These are phyloP conservation scores for Galeopsis tetrahit DNA, from an alignment of 257 asterid species.

Conservation along the genomic window DNA sequence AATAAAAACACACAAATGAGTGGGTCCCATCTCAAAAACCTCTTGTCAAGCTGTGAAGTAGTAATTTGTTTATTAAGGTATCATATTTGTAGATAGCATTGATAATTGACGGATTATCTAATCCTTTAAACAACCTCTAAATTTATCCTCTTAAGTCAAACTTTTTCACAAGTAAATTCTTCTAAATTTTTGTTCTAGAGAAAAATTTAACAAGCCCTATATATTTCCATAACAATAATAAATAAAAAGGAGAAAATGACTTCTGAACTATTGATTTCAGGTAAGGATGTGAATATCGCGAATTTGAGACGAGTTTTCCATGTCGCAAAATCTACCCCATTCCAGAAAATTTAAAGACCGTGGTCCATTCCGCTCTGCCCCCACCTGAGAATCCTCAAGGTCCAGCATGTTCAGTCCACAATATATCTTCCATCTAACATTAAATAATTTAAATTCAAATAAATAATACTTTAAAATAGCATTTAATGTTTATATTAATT, in stretches of 20 bases:
- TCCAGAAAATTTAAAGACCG: too few species aligned
- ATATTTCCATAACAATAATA: neutral
- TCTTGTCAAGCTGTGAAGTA: slow-evolving; percentile 17
- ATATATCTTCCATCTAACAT: too few species aligned
- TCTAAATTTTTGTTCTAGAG: neutral
- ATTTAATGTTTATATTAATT: too few species aligned
- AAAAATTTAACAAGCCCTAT: neutral
- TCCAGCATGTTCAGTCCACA: too few species aligned
- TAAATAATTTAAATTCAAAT: too few species aligned
- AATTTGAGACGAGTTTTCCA: too few species aligned
- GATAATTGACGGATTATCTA: slow-evolving; percentile 25
- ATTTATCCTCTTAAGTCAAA: neutral
- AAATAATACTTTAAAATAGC: too few species aligned
- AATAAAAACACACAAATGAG: neutral
- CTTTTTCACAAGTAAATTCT: neutral
- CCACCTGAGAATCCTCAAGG: too few species aligned
- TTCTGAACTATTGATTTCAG: too few species aligned
- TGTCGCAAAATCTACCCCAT: too few species aligned
- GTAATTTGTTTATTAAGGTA: slow-evolving; percentile 8
- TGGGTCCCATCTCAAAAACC: neutral
- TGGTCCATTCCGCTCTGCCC: too few species aligned
- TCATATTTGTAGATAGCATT: slow-evolving; percentile 1
- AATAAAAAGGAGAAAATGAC: neutral
- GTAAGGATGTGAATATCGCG: too few species aligned
- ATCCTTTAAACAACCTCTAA: neutral